Conservation (phyloP, 2,329 filamentous ascomycete species). For the Fusarium xylarioides region DNA sequence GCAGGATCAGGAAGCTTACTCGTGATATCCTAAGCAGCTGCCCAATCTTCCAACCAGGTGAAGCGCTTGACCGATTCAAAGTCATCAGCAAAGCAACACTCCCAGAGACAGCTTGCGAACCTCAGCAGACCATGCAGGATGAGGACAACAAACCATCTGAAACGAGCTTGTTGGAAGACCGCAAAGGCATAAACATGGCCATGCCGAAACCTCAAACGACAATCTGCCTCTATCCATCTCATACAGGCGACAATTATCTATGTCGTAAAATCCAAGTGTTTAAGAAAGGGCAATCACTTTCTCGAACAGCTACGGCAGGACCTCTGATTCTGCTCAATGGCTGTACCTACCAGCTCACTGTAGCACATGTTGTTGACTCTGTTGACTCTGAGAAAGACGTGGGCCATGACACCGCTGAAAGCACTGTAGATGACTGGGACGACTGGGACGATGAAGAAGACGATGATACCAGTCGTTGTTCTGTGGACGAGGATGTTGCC, state of each 20-base stretch:
- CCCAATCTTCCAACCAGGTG: fast-evolving
- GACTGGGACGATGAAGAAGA: not conserved
- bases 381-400: no score
- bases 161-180: no score
- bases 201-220: no score
- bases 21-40: fast-evolving
- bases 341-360: not conserved
- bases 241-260: not conserved
- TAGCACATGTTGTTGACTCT: not conserved
- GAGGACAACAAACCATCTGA: not conserved
- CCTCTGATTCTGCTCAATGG: fast-evolving
- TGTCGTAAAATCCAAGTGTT: not conserved
- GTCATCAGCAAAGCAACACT: not conserved
- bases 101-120: not conserved
- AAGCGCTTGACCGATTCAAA: fast-evolving
- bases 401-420: not conserved
- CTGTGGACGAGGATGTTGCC: fast-evolving
- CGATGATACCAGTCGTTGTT: fast-evolving
- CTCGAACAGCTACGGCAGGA: not conserved
- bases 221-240: not conserved
- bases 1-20: fast-evolving
- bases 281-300: not conserved
- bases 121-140: fast-evolving
- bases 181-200: no score
- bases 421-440: not conserved